Evolutionary conservation across 108 stramenopile species (phyloP).

Genomic region (Nitzschia inconspicua): DNA sequence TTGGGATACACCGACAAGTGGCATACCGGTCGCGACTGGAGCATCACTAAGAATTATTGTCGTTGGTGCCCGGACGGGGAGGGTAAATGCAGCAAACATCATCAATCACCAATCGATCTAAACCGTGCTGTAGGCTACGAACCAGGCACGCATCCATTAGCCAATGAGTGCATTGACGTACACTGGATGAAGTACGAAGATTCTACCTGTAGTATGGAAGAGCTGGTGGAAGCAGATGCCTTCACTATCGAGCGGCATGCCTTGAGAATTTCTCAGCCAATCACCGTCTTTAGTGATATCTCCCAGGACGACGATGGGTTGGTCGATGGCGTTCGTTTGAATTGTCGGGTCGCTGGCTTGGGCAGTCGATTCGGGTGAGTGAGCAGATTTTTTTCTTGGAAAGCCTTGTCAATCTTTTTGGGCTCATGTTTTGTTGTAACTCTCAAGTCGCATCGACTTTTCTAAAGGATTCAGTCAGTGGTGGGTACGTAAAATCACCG

Average conservation of each 20-base stretch:
- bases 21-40: constrained; percentile 18
- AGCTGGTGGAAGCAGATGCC: constrained; percentile 14
- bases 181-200: constrained; percentile 46
- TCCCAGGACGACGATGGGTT: constrained; percentile 1
- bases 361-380: constrained; percentile 21
- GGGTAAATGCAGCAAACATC: constrained; percentile 20
- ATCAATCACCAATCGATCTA: constrained; percentile 37
- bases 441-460: constrained; percentile 28
- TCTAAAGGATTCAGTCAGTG: constrained; percentile 24
- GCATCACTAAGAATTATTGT: constrained; percentile 24
- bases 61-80: constrained; percentile 30
- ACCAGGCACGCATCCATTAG: constrained; percentile 1
- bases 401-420: too few species aligned
- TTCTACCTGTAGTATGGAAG: constrained; percentile 24
- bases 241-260: constrained; percentile 46
- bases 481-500: too few species aligned
- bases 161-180: constrained; percentile 17
- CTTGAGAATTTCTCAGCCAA: constrained; percentile 29
- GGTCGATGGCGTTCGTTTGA: not conserved
- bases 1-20: constrained; percentile 23
- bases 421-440: too few species aligned
- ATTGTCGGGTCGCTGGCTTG: constrained; percentile 4
- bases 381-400: too few species aligned
- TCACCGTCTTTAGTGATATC: constrained; percentile 4
- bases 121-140: constrained; percentile 8